Evolutionary conservation across 768 basidiomycete genomes (phyloP).

Genomic region (Boletus subcaerulescens): DNA sequence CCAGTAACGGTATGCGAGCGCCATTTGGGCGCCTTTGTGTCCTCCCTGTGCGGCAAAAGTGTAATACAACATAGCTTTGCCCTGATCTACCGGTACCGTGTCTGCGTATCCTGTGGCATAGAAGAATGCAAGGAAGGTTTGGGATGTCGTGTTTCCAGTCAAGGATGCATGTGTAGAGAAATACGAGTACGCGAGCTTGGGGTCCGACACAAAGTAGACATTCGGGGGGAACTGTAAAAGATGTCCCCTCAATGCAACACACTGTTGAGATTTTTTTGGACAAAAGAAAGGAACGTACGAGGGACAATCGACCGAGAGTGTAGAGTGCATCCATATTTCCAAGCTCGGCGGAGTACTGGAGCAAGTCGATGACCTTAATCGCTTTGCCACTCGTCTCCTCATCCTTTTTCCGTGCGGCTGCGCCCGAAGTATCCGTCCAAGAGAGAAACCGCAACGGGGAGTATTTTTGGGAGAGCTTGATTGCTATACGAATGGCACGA

Average conservation of each 20-base stretch:
- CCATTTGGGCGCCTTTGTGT: slow-evolving; percentile 87
- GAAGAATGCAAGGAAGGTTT: slow-evolving; percentile 85
- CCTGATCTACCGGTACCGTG: slow-evolving; percentile 63
- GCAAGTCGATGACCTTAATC: slow-evolving; percentile 76
- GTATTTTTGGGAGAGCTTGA: slow-evolving; percentile 63
- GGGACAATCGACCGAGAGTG: slow-evolving; percentile 59
- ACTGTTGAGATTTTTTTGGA: not conserved
- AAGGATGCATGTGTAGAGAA: slow-evolving; percentile 59
- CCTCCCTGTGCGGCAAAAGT: slow-evolving; percentile 92
- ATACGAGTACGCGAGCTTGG: slow-evolving; percentile 59
- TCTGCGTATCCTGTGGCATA: slow-evolving; percentile 79
- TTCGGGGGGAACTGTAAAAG: slow-evolving; percentile 67
- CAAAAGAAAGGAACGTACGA: slow-evolving; percentile 46
- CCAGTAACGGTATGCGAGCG: slow-evolving; percentile 93
- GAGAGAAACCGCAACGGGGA: slow-evolving; percentile 46
- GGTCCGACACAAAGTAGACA: slow-evolving; percentile 57
- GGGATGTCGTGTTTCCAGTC: slow-evolving; percentile 85
- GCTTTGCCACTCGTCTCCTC: slow-evolving; percentile 70
- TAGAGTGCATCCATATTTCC: slow-evolving; percentile 75
- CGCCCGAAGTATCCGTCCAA: slow-evolving; percentile 39
- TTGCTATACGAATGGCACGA: slow-evolving; percentile 61
- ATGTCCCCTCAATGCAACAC: not conserved
- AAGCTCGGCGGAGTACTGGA: slow-evolving; percentile 77
- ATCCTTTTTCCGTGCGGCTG: slow-evolving; percentile 50
- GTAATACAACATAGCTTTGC: slow-evolving; percentile 85